Evolutionary conservation across 177 flowering plant genomes (phyloP), one percentile per base, ranked within the genome.

Genomic region (Tripterygium wilfordii): DNA sequence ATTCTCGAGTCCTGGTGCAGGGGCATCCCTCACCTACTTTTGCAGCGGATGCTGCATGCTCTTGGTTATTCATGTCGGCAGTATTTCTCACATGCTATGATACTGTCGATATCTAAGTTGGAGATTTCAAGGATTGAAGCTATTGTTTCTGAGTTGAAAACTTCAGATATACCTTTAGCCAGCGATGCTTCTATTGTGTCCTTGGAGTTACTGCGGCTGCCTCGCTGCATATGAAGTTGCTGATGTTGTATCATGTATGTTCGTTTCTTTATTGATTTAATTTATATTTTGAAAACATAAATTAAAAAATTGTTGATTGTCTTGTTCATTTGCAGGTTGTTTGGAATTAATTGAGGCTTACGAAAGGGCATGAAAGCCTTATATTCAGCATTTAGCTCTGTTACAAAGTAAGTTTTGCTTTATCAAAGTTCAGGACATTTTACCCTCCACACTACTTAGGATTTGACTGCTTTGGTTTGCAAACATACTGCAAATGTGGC

Each of bases 131-230:
- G 66, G 51, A 65, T 89, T 28, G 82, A 92, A 66, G 63, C 72
- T 45, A 58, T 76, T 51, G 64, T 82, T 56, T 68, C 74, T 47
- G 70, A 69, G 53, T 57, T 92, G 10, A 78, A 60, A 57, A 74
- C 51, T 48, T 84, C 86, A 33, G 56, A 48, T 35, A 42, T 63
- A n/a, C 62, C 69, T 10, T 59, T 84, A 49, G 81, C 79, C 0
- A 62, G 64, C 57, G 73, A 78, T 61, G 90, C 91, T 27, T 56
- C 45, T 13, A 51, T 68, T 42, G 95, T 74, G 24, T 69, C 69
- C 47, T n/a, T 44, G 59, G 96, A 86, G 65, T 59, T 92, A 75
- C 91, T 79, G 70, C 78, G 85, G 47, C 75, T 92, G 23, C 94
- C 82, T 59, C 83, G 81, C n/a, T 73, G 81, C 63, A 15, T 53